Conservation (phyloP, 257 asterid species). For the Capsicum baccatum region DNA sequence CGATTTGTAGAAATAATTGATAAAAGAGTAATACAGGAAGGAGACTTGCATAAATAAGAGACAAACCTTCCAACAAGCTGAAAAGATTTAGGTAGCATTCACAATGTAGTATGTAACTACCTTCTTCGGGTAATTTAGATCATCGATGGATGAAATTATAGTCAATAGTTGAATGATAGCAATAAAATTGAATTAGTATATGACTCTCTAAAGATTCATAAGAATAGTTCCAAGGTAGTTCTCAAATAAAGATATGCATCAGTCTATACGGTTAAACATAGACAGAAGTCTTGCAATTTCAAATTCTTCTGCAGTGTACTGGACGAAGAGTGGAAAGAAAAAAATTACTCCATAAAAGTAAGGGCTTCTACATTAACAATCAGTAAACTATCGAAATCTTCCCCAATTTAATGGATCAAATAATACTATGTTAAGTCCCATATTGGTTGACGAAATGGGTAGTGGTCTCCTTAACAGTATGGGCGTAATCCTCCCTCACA, state of each 20-base stretch:
- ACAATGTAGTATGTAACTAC: conserved; percentile 72
- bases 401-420: conserved; percentile 24
- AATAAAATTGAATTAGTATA: conserved; percentile 26
- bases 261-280: no score
- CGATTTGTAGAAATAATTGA: background rate
- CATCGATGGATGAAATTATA: conserved; percentile 67
- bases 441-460: no score
- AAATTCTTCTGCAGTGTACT: background rate
- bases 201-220: background rate
- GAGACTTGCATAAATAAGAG: conserved; percentile 13
- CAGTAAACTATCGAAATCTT: background rate
- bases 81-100: conserved; percentile 69
- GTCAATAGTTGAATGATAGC: conserved; percentile 60
- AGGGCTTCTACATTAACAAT: background rate
- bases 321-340: background rate
- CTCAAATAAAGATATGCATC: background rate
- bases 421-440: background rate
- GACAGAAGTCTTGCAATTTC: background rate
- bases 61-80: conserved; percentile 84
- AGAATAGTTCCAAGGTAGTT: background rate
- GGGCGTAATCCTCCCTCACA: no score
- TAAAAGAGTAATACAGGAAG: background rate
- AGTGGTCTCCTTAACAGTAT: no score
- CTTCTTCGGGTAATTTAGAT: conserved; percentile 77
- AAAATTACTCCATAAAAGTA: background rate